phyloP scores from a whole-genome alignment of 1,284 basidiomycete genomes.

The Rhodotorula sp. region DNA sequence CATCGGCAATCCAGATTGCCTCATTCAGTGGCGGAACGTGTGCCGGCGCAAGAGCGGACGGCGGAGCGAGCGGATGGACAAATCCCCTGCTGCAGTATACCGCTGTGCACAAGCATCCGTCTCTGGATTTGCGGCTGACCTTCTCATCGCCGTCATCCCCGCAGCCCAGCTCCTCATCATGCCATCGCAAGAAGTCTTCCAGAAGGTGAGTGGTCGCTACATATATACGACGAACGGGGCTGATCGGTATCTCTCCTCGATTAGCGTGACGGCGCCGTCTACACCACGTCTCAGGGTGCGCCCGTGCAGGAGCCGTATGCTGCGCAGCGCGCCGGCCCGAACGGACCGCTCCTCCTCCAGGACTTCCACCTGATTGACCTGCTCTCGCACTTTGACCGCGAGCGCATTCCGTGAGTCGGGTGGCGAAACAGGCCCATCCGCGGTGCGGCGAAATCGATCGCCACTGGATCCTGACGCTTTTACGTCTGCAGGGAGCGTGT shows the following conservation, averaged over 20 bases:
- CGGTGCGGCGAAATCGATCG: not conserved
- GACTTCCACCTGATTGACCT: slow-evolving; percentile 68
- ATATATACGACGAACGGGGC: not conserved
- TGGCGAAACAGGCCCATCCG: too few relatives aligned
- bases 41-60: too few relatives aligned
- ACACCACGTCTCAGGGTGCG: slow-evolving; percentile 81
- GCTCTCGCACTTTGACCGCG: slow-evolving; percentile 31
- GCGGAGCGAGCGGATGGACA: too few relatives aligned
- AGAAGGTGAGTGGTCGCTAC: slow-evolving; percentile 46
- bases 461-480: not conserved
- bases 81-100: too few relatives aligned
- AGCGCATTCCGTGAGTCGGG: slow-evolving; percentile 2
- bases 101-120: too few relatives aligned
- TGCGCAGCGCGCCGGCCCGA: slow-evolving; percentile 66
- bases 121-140: not conserved
- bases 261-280: slow-evolving; percentile 58
- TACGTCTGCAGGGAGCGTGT: slow-evolving; percentile 64
- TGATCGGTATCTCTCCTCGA: not conserved
- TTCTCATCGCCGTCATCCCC: not conserved
- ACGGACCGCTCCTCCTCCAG: slow-evolving; percentile 82
- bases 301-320: slow-evolving; percentile 56
- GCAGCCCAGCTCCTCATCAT: slow-evolving; percentile 49
- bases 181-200: slow-evolving; percentile 64
- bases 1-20: too few relatives aligned
- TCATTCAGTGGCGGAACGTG: too few relatives aligned